These are phyloP conservation scores for Gossypium arboreum DNA, from an alignment of 345 rosid genomes.

Conservation along the genomic window DNA sequence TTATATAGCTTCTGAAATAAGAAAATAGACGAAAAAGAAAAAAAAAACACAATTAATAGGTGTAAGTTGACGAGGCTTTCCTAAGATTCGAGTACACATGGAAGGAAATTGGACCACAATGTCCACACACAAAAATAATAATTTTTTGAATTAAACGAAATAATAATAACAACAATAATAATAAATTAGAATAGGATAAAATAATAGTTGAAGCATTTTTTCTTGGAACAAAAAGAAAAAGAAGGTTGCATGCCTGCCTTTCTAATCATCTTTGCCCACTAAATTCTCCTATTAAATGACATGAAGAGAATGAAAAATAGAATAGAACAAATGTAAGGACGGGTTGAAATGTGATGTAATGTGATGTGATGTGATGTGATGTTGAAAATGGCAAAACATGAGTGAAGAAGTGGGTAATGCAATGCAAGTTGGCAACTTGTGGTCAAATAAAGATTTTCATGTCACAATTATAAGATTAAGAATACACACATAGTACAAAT, in stretches of 20 bases:
- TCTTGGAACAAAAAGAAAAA: not conserved
- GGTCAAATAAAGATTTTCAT: not conserved
- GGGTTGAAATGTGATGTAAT: not conserved
- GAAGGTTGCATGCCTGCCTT: not conserved
- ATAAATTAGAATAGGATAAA: not conserved
- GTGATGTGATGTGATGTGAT: constrained; percentile 21
- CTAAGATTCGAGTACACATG: not conserved
- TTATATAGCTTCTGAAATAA: not conserved
- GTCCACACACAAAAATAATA: not conserved
- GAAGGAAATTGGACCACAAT: not conserved
- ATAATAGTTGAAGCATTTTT: not conserved
- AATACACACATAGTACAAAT: not conserved
- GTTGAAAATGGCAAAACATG: not conserved
- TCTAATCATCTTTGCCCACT: not conserved
- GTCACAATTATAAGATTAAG: not conserved
- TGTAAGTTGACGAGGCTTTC: not conserved
- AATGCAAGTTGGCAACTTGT: constrained; percentile 22
- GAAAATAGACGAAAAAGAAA: too few species aligned
- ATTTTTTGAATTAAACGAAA: not conserved
- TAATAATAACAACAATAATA: not conserved
- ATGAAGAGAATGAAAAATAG: not conserved
- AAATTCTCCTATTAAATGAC: not conserved
- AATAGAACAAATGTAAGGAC: not conserved
- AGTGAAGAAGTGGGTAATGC: constrained; percentile 14
- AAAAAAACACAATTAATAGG: too few species aligned